Evolutionary conservation across 352 stramenopile species (phyloP).

Genomic region (Elongisporangium undulatum): DNA sequence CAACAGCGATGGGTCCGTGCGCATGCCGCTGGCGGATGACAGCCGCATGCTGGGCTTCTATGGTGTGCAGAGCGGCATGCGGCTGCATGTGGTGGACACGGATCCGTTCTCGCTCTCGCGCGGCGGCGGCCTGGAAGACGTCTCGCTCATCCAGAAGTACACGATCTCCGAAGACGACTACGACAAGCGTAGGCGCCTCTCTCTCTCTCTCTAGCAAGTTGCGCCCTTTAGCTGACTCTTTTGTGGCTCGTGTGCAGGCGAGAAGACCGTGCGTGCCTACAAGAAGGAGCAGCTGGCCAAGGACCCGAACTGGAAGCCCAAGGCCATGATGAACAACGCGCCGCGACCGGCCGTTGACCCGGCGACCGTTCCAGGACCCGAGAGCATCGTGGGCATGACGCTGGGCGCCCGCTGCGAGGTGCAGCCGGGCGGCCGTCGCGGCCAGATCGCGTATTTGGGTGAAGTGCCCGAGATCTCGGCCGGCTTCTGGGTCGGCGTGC

Average conservation of each 20-base stretch:
- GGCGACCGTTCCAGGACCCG: conserved; percentile 43
- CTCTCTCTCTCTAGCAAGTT: too few relatives aligned
- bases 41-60: conserved; percentile 91
- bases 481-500: conserved; percentile 94
- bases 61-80: conserved; percentile 87
- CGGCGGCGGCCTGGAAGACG: conserved; percentile 95
- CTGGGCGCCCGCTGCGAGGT: conserved; percentile 97
- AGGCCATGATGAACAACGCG: conserved; percentile 55
- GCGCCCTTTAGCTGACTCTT: neutral
- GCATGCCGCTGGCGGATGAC: conserved; percentile 64
- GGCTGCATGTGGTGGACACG: conserved; percentile 94
- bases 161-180: conserved; percentile 98
- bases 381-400: conserved; percentile 80
- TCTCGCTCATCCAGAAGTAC: conserved; percentile 97
- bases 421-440: conserved; percentile 91
- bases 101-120: conserved; percentile 96
- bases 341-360: conserved; percentile 23
- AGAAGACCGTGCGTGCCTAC: conserved; percentile 97
- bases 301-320: conserved; percentile 94
- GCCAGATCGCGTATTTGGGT: conserved; percentile 91
- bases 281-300: conserved; percentile 94
- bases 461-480: conserved; percentile 86
- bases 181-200: conserved; percentile 84
- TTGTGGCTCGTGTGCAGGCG: conserved; percentile 32
- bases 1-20: conserved; percentile 41